Base-by-base conservation (phyloP, 2,329 filamentous ascomycete species). In the Exserohilum rostratum region DNA sequence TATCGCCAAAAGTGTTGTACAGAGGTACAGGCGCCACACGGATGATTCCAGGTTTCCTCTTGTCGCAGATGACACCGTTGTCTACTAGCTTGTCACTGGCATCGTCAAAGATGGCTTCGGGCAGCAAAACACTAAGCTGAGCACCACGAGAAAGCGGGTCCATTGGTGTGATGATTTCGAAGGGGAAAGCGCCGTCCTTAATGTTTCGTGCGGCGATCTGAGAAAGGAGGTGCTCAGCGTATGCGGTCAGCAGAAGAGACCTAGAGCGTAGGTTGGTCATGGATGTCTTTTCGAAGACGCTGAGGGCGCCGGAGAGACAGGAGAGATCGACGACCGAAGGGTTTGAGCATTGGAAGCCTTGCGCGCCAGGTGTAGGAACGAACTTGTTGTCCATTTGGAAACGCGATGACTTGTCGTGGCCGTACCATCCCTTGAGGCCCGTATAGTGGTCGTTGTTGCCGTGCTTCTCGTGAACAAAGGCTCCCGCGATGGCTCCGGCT, bases 361-460 rank as follows among this genome's bases (percentile, higher is more conserved):
- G 85, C 0, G 92, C 92, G 39, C 92, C 92, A 2, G 84, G 79
- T 6, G 90, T 89, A 2, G 92, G 91, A 35, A 86, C 79, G 75
- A 96, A 96, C 74, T 78, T 80, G 75, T 91, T 93, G 58, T 88
- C 86, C 92, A 96, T 96, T 60, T 86, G 82, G 79, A 96, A 96
- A 12, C 91, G 83, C 5, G 86, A 86, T 20, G 80, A 76, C 75
- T 91, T 91, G 76, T 92, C 88, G 50, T 87, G 88, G 49, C 92
- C 91, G 82, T 93, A 96, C 92, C 92, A 96, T 15, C 92, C 92
- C 29, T 85, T 82, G 1, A 96, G 79, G 2, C 92, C 83, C 6
- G 84, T 86, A 22, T 82, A 81, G 67, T 86, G 91, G 5, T 61
- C 63, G 34, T 90, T 86, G 35, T 76, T 72, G 42, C 88, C 86